Percentiles rank a stretch among this genome's conserved stretches.
These are phyloP conservation scores for Dicorynia guianensis DNA, from an alignment of 306 rosid genomes.

Conservation along the genomic window DNA sequence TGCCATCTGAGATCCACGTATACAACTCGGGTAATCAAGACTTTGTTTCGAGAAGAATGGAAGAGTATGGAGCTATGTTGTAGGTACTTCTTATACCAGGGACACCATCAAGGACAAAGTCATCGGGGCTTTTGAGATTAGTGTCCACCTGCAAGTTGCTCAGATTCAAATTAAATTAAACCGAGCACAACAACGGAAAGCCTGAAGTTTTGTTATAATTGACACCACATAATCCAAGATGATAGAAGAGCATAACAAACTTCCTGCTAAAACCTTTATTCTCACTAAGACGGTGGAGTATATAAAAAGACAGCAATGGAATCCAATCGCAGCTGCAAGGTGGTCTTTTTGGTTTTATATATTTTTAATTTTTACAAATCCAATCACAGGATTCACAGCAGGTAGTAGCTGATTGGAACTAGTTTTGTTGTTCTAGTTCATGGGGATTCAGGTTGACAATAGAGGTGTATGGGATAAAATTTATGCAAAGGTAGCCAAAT, in stretches of 20 bases:
- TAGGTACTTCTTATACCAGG: constrained; percentile 59
- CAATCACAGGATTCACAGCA: too few relatives aligned
- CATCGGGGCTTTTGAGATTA: constrained; percentile 75
- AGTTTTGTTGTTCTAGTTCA: too few relatives aligned
- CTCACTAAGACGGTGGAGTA: constrained; percentile 6
- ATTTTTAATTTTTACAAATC: too few relatives aligned
- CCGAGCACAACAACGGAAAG: background rate
- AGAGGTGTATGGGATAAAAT: too few relatives aligned
- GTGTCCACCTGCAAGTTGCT: constrained; percentile 76
- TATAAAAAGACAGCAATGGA: constrained; percentile 1
- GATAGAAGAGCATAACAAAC: background rate
- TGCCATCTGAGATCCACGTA: constrained; percentile 22
- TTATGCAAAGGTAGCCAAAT: too few relatives aligned
- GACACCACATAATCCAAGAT: constrained; percentile 9
- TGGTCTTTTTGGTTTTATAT: too few relatives aligned
- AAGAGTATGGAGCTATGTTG: constrained; percentile 77
- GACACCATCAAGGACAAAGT: constrained; percentile 70
- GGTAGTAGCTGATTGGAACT: too few relatives aligned
- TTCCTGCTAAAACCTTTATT: constrained; percentile 23
- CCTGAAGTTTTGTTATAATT: constrained; percentile 6
- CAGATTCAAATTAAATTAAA: constrained; percentile 38
- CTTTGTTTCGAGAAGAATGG: constrained; percentile 88
- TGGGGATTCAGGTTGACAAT: too few relatives aligned
- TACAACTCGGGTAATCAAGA: constrained; percentile 45
- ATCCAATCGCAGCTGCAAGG: constrained; percentile 3